These are phyloP conservation scores for Aureobasidium mangrovei DNA, from an alignment of 2,329 filamentous ascomycete species.

Conservation along the genomic window DNA sequence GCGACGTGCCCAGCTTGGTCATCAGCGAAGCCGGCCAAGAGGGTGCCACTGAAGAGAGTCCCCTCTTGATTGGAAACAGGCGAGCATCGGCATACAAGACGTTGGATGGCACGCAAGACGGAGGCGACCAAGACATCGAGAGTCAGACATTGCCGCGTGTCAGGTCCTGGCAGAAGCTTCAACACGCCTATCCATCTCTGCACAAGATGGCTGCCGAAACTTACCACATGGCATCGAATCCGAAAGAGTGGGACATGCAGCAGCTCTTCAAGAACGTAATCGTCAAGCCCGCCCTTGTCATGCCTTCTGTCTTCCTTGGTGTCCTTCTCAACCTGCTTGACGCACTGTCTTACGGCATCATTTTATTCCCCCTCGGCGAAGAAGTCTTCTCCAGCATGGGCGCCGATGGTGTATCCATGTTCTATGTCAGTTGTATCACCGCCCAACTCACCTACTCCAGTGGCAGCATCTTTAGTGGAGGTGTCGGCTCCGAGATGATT, in stretches of 20 bases:
- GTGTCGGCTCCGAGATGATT: constrained; percentile 93
- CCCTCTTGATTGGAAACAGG: constrained; percentile 26
- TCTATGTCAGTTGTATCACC: constrained; percentile 95
- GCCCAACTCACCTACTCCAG: constrained; percentile 85
- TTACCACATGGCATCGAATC: constrained; percentile 41
- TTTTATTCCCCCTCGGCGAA: constrained; percentile 84
- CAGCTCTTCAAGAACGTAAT: constrained; percentile 56
- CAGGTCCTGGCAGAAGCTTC: constrained; percentile 24
- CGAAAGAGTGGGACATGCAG: constrained; percentile 63
- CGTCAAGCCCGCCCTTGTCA: constrained; percentile 57
- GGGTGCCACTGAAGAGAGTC: constrained; percentile 22
- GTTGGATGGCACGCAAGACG: constrained; percentile 2
- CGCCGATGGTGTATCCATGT: constrained; percentile 93
- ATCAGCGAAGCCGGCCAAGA: constrained; percentile 22
- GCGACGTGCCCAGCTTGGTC: constrained; percentile 22
- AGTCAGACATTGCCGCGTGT: constrained; percentile 15
- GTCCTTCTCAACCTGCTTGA: constrained; percentile 87
- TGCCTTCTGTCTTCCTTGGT: constrained; percentile 83
- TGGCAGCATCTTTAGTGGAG: constrained; percentile 81
- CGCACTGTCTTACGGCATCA: constrained; percentile 78
- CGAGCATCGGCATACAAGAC: constrained; percentile 10
- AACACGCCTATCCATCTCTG: constrained; percentile 24
- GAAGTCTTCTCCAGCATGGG: constrained; percentile 78
- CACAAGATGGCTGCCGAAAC: constrained; percentile 14
- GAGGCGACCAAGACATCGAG: constrained; percentile 20